Percentiles rank a stretch among this genome's conserved stretches.
These are phyloP conservation scores for Tremella yokohamensis DNA, from an alignment of 768 basidiomycete species.

Conservation along the genomic window DNA sequence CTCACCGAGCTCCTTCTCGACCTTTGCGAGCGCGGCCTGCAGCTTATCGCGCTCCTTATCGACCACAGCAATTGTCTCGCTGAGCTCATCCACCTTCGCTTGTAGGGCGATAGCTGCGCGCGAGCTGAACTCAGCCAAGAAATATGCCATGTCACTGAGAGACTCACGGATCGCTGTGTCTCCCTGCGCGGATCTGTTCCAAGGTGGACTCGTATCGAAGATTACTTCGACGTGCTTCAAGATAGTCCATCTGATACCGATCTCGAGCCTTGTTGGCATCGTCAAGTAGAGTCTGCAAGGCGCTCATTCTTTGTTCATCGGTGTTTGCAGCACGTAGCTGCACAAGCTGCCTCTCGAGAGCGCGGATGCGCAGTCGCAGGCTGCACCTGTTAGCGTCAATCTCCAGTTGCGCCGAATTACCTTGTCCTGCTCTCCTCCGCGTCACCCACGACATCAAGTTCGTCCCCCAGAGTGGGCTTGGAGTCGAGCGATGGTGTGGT, in stretches of 20 bases:
- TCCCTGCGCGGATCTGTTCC: slow-evolving; percentile 87
- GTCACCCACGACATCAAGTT: slow-evolving; percentile 68
- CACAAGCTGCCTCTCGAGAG: slow-evolving; percentile 74
- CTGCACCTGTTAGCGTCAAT: slow-evolving; percentile 17
- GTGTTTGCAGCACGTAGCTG: slow-evolving; percentile 68
- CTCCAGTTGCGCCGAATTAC: slow-evolving; percentile 21
- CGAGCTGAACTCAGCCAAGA: neutral
- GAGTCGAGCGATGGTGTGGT: slow-evolving; percentile 8
- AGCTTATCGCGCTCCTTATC: slow-evolving; percentile 65
- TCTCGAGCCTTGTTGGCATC: slow-evolving; percentile 87
- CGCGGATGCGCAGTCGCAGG: slow-evolving; percentile 79
- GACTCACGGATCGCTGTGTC: slow-evolving; percentile 69
- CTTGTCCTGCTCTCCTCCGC: slow-evolving; percentile 73
- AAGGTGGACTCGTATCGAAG: slow-evolving; percentile 73
- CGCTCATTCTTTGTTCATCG: slow-evolving; percentile 70
- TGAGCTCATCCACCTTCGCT: slow-evolving; percentile 78
- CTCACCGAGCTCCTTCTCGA: slow-evolving; percentile 64
- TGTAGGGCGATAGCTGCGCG: slow-evolving; percentile 85
- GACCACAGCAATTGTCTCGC: slow-evolving; percentile 54
- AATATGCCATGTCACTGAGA: slow-evolving; percentile 52
- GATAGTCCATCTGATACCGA: slow-evolving; percentile 81
- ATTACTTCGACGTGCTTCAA: slow-evolving; percentile 76
- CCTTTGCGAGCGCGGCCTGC: slow-evolving; percentile 61
- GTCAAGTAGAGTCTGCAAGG: slow-evolving; percentile 85
- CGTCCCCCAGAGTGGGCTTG: slow-evolving; percentile 66